phyloP scores from a whole-genome alignment of 2,329 filamentous ascomycete genomes.

The Chaetomiaceae sp. region DNA sequence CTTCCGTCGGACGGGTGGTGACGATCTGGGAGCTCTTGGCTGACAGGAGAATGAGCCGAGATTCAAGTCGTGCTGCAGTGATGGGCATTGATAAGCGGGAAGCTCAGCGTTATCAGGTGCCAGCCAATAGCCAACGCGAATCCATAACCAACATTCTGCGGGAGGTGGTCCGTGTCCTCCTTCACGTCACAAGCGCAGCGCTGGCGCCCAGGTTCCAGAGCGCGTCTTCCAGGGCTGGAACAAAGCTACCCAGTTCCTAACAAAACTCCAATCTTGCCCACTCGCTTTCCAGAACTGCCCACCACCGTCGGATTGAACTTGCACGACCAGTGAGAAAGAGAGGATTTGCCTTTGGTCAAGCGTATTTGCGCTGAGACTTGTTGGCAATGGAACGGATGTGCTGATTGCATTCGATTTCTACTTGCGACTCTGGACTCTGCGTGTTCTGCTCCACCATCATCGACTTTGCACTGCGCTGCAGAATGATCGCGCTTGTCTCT shows the following conservation, averaged over 20 bases:
- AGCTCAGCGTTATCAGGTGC: slow-evolving; percentile 8
- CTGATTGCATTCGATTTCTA: slow-evolving; percentile 3
- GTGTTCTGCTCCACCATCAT: not conserved
- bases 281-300: not conserved
- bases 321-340: not conserved
- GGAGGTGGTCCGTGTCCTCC: not conserved
- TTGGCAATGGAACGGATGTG: slow-evolving; percentile 10
- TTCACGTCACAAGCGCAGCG: slow-evolving; percentile 12
- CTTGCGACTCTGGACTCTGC: slow-evolving; percentile 1
- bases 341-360: not conserved
- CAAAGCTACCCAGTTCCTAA: slow-evolving; percentile 4
- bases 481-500: slow-evolving; percentile 13
- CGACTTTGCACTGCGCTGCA: slow-evolving; percentile 11
- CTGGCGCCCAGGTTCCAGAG: not conserved
- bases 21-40: no score
- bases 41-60: no score
- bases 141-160: no score
- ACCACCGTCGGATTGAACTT: slow-evolving; percentile 5
- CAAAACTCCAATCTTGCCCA: not conserved
- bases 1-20: not conserved
- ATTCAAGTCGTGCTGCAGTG: no score
- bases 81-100: not conserved
- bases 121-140: slow-evolving; percentile 11
- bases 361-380: not conserved
- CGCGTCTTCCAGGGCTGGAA: slow-evolving; percentile 11